phyloP scores from a whole-genome alignment of 1,284 basidiomycete genomes.

The Sanghuangporus weigelae region DNA sequence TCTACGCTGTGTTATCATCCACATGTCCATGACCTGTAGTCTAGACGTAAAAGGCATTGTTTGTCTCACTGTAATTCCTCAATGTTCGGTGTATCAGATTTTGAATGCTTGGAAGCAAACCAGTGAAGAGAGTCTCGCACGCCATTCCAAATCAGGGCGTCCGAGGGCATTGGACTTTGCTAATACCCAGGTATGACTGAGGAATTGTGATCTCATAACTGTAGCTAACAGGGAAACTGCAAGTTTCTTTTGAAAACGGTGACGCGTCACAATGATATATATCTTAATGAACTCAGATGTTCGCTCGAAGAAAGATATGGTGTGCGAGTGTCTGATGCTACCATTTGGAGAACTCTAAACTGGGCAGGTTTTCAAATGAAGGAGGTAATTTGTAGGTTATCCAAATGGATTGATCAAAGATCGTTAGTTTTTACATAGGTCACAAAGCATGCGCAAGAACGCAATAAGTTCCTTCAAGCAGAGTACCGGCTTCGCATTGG shows the following conservation, averaged over 20 bases:
- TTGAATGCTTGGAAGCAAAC: too few species aligned
- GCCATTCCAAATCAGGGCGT: not conserved
- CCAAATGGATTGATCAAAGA: not conserved
- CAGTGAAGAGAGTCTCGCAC: too few species aligned
- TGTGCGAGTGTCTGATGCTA: not conserved
- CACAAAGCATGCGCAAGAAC: not conserved
- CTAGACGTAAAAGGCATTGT: too few species aligned
- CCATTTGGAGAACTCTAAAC: not conserved
- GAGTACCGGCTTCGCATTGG: not conserved
- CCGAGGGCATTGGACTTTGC: not conserved
- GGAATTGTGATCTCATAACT: not conserved
- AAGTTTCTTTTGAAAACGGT: not conserved
- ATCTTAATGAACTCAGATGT: not conserved
- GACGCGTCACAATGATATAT: not conserved
- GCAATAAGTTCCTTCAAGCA: not conserved
- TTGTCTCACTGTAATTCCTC: too few species aligned
- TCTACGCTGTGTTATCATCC: too few species aligned
- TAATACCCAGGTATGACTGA: not conserved
- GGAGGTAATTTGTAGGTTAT: not conserved
- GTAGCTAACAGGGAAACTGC: not conserved
- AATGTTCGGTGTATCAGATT: too few species aligned
- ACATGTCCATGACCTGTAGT: too few species aligned
- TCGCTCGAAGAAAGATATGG: not conserved
- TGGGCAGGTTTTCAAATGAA: not conserved
- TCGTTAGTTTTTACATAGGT: not conserved